These are phyloP conservation scores for Thinopyrum elongatum DNA, from an alignment of 176 grass and related monocot genomes.

Conservation along the genomic window DNA sequence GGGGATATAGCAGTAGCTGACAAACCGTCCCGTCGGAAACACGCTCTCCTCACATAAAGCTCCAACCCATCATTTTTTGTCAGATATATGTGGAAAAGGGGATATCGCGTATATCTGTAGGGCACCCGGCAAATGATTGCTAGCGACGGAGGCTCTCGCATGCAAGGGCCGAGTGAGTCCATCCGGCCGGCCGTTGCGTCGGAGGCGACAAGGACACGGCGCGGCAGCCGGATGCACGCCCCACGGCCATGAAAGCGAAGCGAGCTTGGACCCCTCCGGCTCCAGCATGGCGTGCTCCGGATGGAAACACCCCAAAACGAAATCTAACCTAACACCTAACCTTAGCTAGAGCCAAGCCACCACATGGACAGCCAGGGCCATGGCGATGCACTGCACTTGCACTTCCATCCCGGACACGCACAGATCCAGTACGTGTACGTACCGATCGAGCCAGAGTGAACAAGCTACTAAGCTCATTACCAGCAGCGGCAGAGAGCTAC, in stretches of 20 bases:
- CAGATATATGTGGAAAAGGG: not conserved
- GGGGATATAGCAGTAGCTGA: not conserved
- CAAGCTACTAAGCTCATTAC: not conserved
- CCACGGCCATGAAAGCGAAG: not conserved
- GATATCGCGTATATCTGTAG: conserved; percentile 6
- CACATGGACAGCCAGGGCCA: not conserved
- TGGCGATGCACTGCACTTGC: not conserved
- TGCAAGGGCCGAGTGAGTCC: no score
- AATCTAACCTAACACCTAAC: not conserved
- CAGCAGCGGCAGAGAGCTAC: not conserved
- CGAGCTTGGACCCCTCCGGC: not conserved
- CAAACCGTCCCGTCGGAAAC: not conserved
- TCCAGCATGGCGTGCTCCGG: not conserved
- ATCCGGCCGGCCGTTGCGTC: not conserved
- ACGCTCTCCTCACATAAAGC: not conserved
- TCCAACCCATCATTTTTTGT: not conserved
- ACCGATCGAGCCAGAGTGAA: not conserved
- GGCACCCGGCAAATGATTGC: conserved; percentile 3
- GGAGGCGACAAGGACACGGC: conserved; percentile 4
- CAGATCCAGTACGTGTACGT: not conserved
- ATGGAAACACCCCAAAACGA: not conserved
- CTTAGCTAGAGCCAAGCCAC: not conserved
- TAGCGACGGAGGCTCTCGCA: not conserved
- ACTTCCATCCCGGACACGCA: not conserved
- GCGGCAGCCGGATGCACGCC: not conserved